Percentiles rank a stretch among this genome's conserved stretches.
These are phyloP conservation scores for Senna tora DNA, from an alignment of 306 rosid species.

Conservation along the genomic window DNA sequence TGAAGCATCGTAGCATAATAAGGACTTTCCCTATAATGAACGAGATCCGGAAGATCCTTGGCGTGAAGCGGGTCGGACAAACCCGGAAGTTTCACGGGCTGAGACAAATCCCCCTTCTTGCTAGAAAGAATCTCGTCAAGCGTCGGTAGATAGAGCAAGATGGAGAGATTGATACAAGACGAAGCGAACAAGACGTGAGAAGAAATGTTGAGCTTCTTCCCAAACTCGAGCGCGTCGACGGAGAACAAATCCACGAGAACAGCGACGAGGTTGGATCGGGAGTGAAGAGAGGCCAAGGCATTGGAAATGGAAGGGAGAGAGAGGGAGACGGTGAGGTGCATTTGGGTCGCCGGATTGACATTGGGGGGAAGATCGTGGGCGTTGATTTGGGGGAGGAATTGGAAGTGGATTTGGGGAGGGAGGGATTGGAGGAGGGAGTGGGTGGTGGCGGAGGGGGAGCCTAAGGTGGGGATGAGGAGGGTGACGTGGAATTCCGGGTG, in stretches of 20 bases:
- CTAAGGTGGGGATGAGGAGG: constrained; percentile 26
- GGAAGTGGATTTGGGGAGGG: constrained; percentile 32
- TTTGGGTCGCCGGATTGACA: not conserved
- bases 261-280: constrained; percentile 10
- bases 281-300: constrained; percentile 4
- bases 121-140: constrained; percentile 18
- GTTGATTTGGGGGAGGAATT: constrained; percentile 36
- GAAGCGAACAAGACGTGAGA: constrained; percentile 23
- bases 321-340: not conserved
- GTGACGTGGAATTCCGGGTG: constrained; percentile 12
- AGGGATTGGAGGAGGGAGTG: constrained; percentile 25
- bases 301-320: constrained; percentile 36
- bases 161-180: not conserved
- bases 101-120: not conserved
- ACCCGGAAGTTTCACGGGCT: constrained; percentile 19
- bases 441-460: constrained; percentile 15
- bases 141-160: constrained; percentile 5
- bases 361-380: not conserved
- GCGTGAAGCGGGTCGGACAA: not conserved
- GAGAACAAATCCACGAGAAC: not conserved
- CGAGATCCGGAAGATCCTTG: constrained; percentile 25
- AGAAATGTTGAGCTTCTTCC: constrained; percentile 37
- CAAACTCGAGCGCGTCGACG: constrained; percentile 18
- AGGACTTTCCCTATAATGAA: constrained; percentile 22
- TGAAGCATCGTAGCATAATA: constrained; percentile 11